Base-by-base conservation (phyloP, 805 yeast species). In the Candida boleticola region DNA sequence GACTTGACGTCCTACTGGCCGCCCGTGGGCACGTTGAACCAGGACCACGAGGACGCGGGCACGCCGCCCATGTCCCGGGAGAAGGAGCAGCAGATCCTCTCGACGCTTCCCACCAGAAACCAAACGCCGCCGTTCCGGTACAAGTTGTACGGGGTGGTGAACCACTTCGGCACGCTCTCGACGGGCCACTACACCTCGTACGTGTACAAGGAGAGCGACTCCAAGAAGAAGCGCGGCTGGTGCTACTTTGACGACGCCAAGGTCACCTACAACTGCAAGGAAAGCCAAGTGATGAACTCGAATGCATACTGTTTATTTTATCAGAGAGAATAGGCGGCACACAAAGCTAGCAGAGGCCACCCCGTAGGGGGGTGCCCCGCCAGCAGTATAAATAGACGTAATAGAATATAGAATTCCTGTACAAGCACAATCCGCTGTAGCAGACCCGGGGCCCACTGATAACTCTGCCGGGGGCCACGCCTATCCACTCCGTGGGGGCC, bases 171-270 rank as follows among this genome's bases (percentile, higher is more conserved):
- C 10, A 81, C 85, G 30, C 69, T 90, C 29, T 77, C 82, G 32
- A 85, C 90, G 6, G 97, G 97, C 0, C 97, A 90, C 61, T 90
- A 90, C 61, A 90, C 97, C 0, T 68, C 95, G 1, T 86, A 72
- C 55, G 92, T 87, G 3, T 67, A 80, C 55, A 87, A 87, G 53
- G 52, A 50, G n/a, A 59, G 60, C 33, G 67, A 62, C 37, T 23
- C 45, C 11, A 81, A 80, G 20, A 58, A 60, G 17, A 62, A 55
- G 30, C 66, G 68, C 42, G 84, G 82, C 1, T 89, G 96, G 96
- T 80, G 86, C 53, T 78, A 81, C 46, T 89, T 83, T 60, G 96
- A 89, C 60, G 97, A 89, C 60, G 75, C 86, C 0, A 76, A 73
- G 42, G 82, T 84, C n/a, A 68, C 77, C 21, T 74, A 68, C 40